A percentile compares a stretch with the other conserved stretches of the same genome.
These are phyloP conservation scores for Jimgerdemannia flammicorona DNA, from an alignment of 192 early-diverging fungal genomes.

Conservation along the genomic window DNA sequence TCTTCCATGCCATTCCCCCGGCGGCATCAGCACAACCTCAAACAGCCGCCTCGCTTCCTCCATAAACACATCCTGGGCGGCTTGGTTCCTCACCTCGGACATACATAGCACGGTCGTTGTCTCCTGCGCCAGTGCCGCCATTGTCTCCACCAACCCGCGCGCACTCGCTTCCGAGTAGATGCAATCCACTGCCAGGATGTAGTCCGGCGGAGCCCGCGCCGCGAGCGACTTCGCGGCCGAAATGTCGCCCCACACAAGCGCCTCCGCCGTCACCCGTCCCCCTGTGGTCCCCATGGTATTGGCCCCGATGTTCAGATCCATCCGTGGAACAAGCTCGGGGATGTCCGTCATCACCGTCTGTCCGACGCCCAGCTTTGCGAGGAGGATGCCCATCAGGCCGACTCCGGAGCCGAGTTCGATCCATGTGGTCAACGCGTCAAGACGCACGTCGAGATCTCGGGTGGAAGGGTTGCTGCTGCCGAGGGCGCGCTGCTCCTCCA, in stretches of 20 bases:
- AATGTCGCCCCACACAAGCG: slow-evolving; percentile 28
- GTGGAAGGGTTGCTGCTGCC: slow-evolving; percentile 3
- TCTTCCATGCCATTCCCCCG: slow-evolving; percentile 26
- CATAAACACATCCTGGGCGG: slow-evolving; percentile 35
- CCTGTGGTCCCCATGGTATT: slow-evolving; percentile 12
- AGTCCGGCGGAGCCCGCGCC: slow-evolving; percentile 18
- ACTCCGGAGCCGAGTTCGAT: slow-evolving; percentile 39
- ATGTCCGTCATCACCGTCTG: slow-evolving; percentile 32
- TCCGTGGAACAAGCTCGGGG: slow-evolving; percentile 21
- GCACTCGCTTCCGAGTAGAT: slow-evolving; percentile 41
- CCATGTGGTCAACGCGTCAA: slow-evolving; percentile 25
- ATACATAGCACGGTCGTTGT: slow-evolving; percentile 29
- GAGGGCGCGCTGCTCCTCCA: slow-evolving; percentile 3
- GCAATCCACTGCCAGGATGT: slow-evolving; percentile 35
- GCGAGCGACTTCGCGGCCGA: slow-evolving; percentile 15
- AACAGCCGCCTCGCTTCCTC: slow-evolving; percentile 25
- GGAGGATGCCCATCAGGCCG: slow-evolving; percentile 33
- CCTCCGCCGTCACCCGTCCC: slow-evolving; percentile 17
- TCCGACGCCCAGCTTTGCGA: slow-evolving; percentile 25
- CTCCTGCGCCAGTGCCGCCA: slow-evolving; percentile 15
- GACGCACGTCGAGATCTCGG: slow-evolving; percentile 8
- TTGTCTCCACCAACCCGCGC: slow-evolving; percentile 28
- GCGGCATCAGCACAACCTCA: slow-evolving; percentile 26
- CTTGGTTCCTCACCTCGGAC: slow-evolving; percentile 32
- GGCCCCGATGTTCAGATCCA: slow-evolving; percentile 29